Evolutionary conservation across 352 stramenopile species (phyloP).

Genomic region (Phytophthora fragariae): DNA sequence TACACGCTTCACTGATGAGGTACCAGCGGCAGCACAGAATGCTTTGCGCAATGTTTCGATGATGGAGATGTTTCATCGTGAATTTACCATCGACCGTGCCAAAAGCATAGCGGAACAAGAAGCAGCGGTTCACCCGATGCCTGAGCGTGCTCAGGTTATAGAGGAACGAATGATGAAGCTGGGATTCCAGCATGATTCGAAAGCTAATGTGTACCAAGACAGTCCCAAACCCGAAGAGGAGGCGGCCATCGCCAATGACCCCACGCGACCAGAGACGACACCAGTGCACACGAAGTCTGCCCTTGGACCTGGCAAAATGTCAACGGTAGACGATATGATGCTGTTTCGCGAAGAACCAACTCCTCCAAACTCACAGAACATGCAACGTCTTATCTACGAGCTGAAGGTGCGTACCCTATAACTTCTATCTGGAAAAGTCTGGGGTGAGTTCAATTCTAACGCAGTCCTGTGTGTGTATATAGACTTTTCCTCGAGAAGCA

Average conservation of each 20-base stretch:
- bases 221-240: conserved; percentile 1
- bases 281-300: background rate
- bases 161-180: conserved; percentile 51
- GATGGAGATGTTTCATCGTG: conserved; percentile 46
- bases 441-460: background rate
- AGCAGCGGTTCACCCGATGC: conserved; percentile 35
- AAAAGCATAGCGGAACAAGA: background rate
- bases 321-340: conserved; percentile 39
- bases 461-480: background rate
- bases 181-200: conserved; percentile 51
- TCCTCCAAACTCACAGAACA: conserved; percentile 48
- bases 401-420: conserved; percentile 47
- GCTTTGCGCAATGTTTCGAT: background rate
- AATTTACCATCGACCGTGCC: conserved; percentile 44
- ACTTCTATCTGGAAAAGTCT: too few species aligned
- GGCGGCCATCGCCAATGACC: background rate
- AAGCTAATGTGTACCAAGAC: conserved; percentile 10
- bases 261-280: conserved; percentile 27
- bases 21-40: background rate
- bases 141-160: conserved; percentile 48
- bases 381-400: conserved; percentile 71
- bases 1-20: conserved; percentile 4
- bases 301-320: background rate
- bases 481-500: conserved; percentile 58
- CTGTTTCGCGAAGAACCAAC: conserved; percentile 22